Evolutionary conservation across 345 rosid species (phyloP), one percentile per base, ranked within the genome.

Genomic region (Hypericum perforatum): DNA sequence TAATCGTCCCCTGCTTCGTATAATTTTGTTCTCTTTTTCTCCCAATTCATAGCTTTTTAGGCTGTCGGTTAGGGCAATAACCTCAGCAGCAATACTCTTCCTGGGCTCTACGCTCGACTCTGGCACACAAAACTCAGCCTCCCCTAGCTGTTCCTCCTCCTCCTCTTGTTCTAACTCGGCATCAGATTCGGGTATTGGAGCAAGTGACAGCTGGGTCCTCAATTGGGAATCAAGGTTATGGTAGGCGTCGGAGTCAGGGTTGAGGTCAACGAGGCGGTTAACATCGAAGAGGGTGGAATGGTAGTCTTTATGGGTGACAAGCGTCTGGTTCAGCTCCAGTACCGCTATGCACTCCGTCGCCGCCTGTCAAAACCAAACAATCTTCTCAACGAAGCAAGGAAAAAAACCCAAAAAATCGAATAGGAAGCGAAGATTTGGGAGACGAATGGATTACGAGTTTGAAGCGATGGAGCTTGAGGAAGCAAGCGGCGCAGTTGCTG

Each of bases 401-500:
- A 9, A 43, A 3, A 5, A 12, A 45, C 14, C 22, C 9, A 12
- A 41, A 39, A 5, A 37, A 41, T 40, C 22, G 16, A 9, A 11
- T n/a, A n/a, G n/a, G 22, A 29, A 10, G 14, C 11, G 0, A 40
- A 0, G 16, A n/a, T 36, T 12, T 16, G 39, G 15, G 29, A 7
- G 10, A 0, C 38, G 42, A 5, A 16, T 36, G 11, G 5, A 8
- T 1, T 7, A 90, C 96, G 89, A 78, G 73, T 40, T 74, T 69
- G 92, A 91, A 91, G 65, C 73, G 70, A 68, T 81, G 96, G 41
- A 91, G 52, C 49, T 87, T 91, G 69, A 91, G 63, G 56, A 59
- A 91, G 65, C 98, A 91, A 70, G 96, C 96, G 52, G 98, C 98
- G 43, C 96, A 71, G 61, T 91, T 91, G 65, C 98, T 91, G 62